Evolutionary conservation across 345 rosid genomes (phyloP).

Genomic region (Syzygium aromaticum): DNA sequence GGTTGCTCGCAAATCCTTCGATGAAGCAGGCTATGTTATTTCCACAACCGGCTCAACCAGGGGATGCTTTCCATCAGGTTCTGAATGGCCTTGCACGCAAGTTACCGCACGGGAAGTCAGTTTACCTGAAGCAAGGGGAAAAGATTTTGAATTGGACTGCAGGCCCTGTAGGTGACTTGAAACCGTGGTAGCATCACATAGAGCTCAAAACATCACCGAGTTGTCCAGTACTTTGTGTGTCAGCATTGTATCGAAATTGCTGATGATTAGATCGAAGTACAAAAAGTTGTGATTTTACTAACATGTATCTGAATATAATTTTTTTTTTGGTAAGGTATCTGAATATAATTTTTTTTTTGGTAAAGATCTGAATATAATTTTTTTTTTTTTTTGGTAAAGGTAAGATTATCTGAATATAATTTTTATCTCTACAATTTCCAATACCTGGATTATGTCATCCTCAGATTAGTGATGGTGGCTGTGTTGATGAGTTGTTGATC

Average conservation of each 20-base stretch:
- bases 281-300: background rate
- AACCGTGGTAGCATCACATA: slow-evolving; percentile 66
- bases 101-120: slow-evolving; percentile 56
- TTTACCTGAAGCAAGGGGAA: slow-evolving; percentile 53
- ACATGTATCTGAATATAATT: background rate
- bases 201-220: background rate
- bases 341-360: background rate
- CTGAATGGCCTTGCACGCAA: slow-evolving; percentile 94
- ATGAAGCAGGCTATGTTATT: slow-evolving; percentile 97
- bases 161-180: slow-evolving; percentile 84
- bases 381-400: too few relatives aligned
- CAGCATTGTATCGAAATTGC: background rate
- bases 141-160: slow-evolving; percentile 89
- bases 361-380: background rate
- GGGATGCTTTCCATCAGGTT: slow-evolving; percentile 96
- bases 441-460: background rate
- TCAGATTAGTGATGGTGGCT: background rate
- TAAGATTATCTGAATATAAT: background rate
- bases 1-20: slow-evolving; percentile 93
- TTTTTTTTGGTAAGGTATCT: background rate
- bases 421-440: background rate
- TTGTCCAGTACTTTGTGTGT: background rate
- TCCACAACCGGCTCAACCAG: slow-evolving; percentile 91
- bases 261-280: background rate
- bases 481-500: background rate